A percentile compares a stretch with the other conserved stretches of the same genome.
Evolutionary conservation across 2,329 filamentous ascomycete genomes (phyloP).

Genomic region (Ophiostoma triangulosporum): DNA sequence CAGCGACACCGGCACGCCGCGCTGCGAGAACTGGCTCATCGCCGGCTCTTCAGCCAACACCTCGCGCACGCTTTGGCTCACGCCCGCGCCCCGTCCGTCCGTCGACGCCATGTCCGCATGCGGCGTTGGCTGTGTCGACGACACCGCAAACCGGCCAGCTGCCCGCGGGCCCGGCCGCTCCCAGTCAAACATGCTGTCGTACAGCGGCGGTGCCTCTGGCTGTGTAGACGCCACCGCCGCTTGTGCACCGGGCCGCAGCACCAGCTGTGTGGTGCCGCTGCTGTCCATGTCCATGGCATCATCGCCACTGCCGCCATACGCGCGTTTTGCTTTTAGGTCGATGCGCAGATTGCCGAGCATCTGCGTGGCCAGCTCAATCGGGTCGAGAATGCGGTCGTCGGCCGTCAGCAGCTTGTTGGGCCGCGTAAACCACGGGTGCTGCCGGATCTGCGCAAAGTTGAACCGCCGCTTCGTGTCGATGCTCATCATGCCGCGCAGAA

Average conservation of each 20-base stretch:
- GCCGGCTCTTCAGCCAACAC: slow-evolving; percentile 74
- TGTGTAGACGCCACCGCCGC: slow-evolving; percentile 10
- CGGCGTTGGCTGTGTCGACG: slow-evolving; percentile 34
- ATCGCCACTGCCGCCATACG: slow-evolving; percentile 24
- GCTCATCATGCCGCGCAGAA: slow-evolving; percentile 87
- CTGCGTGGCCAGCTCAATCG: slow-evolving; percentile 74
- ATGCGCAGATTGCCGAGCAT: slow-evolving; percentile 89
- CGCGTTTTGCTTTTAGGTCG: slow-evolving; percentile 55
- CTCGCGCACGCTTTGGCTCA: slow-evolving; percentile 27
- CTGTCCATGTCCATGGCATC: slow-evolving; percentile 61
- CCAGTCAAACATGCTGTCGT: slow-evolving; percentile 74
- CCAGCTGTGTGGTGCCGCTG: neutral
- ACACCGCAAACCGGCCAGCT: slow-evolving; percentile 28
- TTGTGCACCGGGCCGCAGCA: neutral
- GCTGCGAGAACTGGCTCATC: slow-evolving; percentile 73
- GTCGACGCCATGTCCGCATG: slow-evolving; percentile 12
- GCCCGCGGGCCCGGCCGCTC: slow-evolving; percentile 56
- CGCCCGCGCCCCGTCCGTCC: slow-evolving; percentile 13
- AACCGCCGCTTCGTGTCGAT: slow-evolving; percentile 64
- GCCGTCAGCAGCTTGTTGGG: slow-evolving; percentile 61
- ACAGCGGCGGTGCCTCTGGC: slow-evolving; percentile 55
- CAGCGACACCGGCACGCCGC: slow-evolving; percentile 65
- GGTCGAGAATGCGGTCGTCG: slow-evolving; percentile 65
- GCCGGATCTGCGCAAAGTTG: slow-evolving; percentile 71
- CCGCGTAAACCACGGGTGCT: slow-evolving; percentile 90